Conservation (phyloP, 208 protist species). For the Leishmania aethiopica region DNA sequence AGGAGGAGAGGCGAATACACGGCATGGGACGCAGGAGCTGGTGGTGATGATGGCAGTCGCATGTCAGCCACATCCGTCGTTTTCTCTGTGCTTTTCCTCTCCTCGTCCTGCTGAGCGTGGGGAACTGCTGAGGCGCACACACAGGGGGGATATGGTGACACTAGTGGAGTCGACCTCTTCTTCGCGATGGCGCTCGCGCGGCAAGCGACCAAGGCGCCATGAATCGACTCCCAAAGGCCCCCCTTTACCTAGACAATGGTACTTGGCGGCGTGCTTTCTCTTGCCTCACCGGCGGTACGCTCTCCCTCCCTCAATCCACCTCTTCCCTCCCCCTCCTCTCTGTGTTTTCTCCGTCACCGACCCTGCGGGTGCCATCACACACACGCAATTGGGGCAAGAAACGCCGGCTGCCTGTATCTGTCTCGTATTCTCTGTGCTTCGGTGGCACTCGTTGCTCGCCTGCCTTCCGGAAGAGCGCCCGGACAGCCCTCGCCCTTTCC, state of each 20-base stretch:
- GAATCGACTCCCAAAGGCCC: not conserved
- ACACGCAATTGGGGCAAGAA: not conserved
- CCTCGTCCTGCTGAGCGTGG: not conserved
- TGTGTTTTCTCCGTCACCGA: not conserved
- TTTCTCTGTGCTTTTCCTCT: not conserved
- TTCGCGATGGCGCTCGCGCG: not conserved
- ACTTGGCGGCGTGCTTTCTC: not conserved
- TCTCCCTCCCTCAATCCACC: not conserved
- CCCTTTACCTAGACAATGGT: not conserved
- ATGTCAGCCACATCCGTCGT: not conserved
- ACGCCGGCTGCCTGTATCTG: not conserved
- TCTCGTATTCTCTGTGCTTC: not conserved
- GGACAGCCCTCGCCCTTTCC: not conserved
- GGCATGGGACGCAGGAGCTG: not conserved
- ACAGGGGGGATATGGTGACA: not conserved
- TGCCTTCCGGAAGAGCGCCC: not conserved
- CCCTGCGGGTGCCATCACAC: not conserved
- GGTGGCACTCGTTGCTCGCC: not conserved
- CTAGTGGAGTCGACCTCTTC: not conserved
- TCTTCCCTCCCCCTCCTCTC: not conserved
- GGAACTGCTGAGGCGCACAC: not conserved
- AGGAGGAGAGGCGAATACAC: not conserved
- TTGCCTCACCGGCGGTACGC: not conserved
- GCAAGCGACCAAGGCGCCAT: not conserved
- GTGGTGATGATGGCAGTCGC: not conserved